Base-by-base conservation (phyloP, 331 rosid genomes). In the Pyracantha coccinea region DNA sequence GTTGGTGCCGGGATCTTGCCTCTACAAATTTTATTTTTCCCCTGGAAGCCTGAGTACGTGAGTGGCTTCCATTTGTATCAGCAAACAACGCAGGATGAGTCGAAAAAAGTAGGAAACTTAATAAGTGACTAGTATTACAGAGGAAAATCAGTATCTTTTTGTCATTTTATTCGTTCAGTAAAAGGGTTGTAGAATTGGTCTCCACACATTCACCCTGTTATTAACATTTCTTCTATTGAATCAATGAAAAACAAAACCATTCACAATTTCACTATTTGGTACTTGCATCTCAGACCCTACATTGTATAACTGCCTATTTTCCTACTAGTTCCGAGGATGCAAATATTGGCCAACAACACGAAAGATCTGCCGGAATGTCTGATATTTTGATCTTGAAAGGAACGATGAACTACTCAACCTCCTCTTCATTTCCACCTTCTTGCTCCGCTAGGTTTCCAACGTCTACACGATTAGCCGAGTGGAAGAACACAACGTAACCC, bases 201-300 rank as follows among this genome's bases (percentile, higher is more conserved):
- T 75, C 65, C 76, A 79, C 76, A 79, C 78, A 79, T 72, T 83
- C 60, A 80, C 80, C 79, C 75, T 81, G 85, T 81, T 80, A 76
- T 88, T 73, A 83, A 83, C 87, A 82, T 85, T 83, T 73, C 87
- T 82, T 77, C 75, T 85, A 85, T 86, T 84, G 87, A 85, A 87
- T 87, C 77, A 85, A 82, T 87, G 89, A 77, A 61, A 60, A 23
- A 38, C 47, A 19, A 25, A 72, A 80, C 73, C 81, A 81, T 63
- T 72, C 80, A 72, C 68, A 74, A 25, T 78, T 85, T 82, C 75
- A 47, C 75, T 12, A 20, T 68, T 52, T 33, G 61, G 57, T 52
- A 27, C 69, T 21, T 23, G 2, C 69, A 11, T 24, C 32, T 41
- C 45, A 24, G 63, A 64, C 67, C 0, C 54, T 0, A 4, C n/a